Base-by-base conservation (phyloP, 1,284 basidiomycete genomes). In the Pascua sp. region DNA sequence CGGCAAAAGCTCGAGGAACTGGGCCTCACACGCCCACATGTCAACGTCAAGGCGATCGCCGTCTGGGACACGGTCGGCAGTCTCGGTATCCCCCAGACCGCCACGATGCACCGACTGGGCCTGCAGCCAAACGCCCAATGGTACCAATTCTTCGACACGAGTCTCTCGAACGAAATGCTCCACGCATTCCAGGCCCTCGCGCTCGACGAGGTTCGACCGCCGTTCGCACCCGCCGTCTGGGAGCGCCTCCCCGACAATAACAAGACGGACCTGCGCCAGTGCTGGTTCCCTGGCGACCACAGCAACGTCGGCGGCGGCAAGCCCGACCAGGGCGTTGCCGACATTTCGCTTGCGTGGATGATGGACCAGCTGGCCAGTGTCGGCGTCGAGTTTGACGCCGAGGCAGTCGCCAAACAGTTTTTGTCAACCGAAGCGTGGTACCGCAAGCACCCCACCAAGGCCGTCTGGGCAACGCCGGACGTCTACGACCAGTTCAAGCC, bases 181-280 rank as follows among this genome's bases (percentile, higher is more conserved):
- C 47, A 49, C 18, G 51, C 39, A 9, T 46, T 55, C 12, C 53
- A 55, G 53, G 37, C 42, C 10, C 42, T 55, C 36, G 38, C 46
- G 32, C 40, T 49, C 10, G 53, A 49, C 37, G 47, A 43, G 37
- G 53, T 49, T 9, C 40, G 47, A 11, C 38, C 47, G 1, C 47
- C 47, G 4, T 49, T 49, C 38, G 47, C 47, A 18, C 47, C 72
- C 67, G 18, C 72, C 69, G 18, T 68, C 59, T 17, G 72, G 71
- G 16, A 76, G 64, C 24, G 24, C 24, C 18, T 66, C 57, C 67
- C 73, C 67, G 52, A 71, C 66, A 17, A 56, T 60, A 7, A 65
- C 68, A 39, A 40, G n/a, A 49, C 47, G 12, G 47, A 49, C 38
- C 17, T 49, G 47, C 47, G 47, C 38, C 47, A 49, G 47, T 49